Conservation (phyloP, 169 alveolate genomes). For the Babesia divergens region DNA sequence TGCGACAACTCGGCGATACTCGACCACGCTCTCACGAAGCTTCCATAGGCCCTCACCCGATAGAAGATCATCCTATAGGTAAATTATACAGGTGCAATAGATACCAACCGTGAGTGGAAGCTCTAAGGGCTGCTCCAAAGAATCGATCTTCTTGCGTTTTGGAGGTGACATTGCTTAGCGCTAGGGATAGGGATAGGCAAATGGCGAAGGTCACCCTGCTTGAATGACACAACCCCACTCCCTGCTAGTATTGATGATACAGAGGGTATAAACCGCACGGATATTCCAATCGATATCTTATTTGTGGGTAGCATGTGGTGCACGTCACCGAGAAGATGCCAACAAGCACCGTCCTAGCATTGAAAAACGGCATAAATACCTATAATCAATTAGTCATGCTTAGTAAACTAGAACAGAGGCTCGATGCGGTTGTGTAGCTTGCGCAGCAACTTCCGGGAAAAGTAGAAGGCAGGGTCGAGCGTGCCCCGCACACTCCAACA, state of each 20-base stretch:
- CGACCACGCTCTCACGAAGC: slow-evolving; percentile 39
- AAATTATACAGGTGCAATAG: not conserved
- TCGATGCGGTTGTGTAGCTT: slow-evolving; percentile 50
- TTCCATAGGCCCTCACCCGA: not conserved
- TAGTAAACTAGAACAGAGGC: slow-evolving; percentile 33
- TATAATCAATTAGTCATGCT: not conserved
- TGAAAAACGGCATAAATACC: not conserved
- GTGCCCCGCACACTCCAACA: slow-evolving; percentile 61
- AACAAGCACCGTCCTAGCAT: too few relatives aligned
- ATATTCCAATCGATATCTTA: too few relatives aligned
- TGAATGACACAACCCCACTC: too few relatives aligned
- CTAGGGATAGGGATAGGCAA: too few relatives aligned
- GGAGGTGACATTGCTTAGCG: too few relatives aligned
- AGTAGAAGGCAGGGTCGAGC: slow-evolving; percentile 58
- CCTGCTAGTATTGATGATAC: too few relatives aligned
- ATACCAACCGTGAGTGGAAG: slow-evolving; percentile 10
- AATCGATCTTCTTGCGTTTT: not conserved
- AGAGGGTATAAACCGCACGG: too few relatives aligned
- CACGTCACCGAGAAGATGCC: too few relatives aligned
- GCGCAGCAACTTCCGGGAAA: slow-evolving; percentile 51
- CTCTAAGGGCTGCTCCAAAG: slow-evolving; percentile 1
- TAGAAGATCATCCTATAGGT: not conserved
- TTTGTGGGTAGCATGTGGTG: too few relatives aligned
- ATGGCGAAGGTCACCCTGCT: too few relatives aligned
- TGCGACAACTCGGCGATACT: slow-evolving; percentile 38